Conservation (phyloP, 495 filamentous ascomycete species). For the Lasiosphaeris hirsuta region DNA sequence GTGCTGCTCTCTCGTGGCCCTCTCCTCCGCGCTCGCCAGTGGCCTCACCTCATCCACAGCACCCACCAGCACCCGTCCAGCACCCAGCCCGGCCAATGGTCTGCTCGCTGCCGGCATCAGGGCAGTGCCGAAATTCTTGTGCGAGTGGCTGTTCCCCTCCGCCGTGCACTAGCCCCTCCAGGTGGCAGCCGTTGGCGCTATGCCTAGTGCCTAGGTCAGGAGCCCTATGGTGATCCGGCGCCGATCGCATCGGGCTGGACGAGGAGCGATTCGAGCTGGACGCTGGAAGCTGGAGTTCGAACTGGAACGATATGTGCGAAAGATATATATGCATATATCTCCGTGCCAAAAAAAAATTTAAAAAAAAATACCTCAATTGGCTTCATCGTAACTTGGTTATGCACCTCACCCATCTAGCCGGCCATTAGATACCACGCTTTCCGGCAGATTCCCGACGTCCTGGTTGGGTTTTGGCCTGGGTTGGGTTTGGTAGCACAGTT, state of each 20-base stretch:
- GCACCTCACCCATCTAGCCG: not conserved
- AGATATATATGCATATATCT: too few species aligned
- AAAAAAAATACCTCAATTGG: too few species aligned
- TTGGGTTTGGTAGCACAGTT: too few species aligned
- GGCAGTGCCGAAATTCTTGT: not conserved
- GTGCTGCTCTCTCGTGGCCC: too few species aligned
- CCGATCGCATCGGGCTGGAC: not conserved
- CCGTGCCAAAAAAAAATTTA: too few species aligned
- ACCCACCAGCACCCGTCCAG: not conserved
- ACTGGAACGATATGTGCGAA: too few species aligned
- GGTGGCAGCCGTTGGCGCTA: not conserved
- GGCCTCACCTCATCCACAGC: not conserved
- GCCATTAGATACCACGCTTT: not conserved
- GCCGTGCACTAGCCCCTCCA: too few species aligned
- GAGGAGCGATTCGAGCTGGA: too few species aligned
- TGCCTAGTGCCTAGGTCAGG: not conserved
- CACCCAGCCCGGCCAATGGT: not conserved
- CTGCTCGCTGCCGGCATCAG: slow-evolving; percentile 1
- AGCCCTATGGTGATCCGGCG: not conserved
- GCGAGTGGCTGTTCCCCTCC: too few species aligned
- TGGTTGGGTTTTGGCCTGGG: not conserved
- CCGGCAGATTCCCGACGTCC: slow-evolving; percentile 3
- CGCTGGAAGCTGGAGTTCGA: too few species aligned
- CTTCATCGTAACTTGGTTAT: too few species aligned
- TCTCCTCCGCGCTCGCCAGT: not conserved